A percentile compares a stretch with the other conserved stretches of the same genome.
Evolutionary conservation across 768 basidiomycete genomes (phyloP).

Genomic region (Boletus rubescentipes): DNA sequence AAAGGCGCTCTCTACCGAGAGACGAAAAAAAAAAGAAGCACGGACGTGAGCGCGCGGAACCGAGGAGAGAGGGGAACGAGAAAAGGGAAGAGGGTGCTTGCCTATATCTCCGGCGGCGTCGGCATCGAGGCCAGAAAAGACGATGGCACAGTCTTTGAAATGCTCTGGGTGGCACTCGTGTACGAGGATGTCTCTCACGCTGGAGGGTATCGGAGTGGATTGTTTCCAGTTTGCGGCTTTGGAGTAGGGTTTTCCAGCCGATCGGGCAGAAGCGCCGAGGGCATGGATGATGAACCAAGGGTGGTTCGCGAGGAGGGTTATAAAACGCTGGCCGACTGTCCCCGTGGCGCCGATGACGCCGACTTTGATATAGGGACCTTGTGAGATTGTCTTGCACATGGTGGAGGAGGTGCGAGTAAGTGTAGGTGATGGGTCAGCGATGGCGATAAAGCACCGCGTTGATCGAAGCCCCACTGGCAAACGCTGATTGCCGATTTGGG

Average conservation of each 20-base stretch:
- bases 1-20: constrained; percentile 70
- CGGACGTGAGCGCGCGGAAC: not conserved
- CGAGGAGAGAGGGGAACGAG: not conserved
- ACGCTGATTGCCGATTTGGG: no score
- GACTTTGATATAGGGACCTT: constrained; percentile 43
- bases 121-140: constrained; percentile 95
- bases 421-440: not conserved
- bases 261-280: constrained; percentile 86
- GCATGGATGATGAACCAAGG: constrained; percentile 88
- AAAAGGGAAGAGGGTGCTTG: constrained; percentile 30
- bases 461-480: no score
- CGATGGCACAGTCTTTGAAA: constrained; percentile 77
- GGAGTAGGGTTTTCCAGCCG: constrained; percentile 79
- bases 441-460: constrained; percentile 3
- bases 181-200: constrained; percentile 57
- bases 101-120: constrained; percentile 96
- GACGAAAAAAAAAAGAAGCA: no score
- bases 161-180: constrained; percentile 73
- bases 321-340: constrained; percentile 95
- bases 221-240: constrained; percentile 89
- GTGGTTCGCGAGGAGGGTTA: constrained; percentile 81
- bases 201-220: constrained; percentile 64
- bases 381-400: constrained; percentile 22
- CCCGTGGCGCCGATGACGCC: constrained; percentile 89
- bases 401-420: not conserved